Percentiles rank a stretch among this genome's conserved stretches.
phyloP scores from a whole-genome alignment of 1,284 basidiomycete genomes.

The Omphalotus olearius region DNA sequence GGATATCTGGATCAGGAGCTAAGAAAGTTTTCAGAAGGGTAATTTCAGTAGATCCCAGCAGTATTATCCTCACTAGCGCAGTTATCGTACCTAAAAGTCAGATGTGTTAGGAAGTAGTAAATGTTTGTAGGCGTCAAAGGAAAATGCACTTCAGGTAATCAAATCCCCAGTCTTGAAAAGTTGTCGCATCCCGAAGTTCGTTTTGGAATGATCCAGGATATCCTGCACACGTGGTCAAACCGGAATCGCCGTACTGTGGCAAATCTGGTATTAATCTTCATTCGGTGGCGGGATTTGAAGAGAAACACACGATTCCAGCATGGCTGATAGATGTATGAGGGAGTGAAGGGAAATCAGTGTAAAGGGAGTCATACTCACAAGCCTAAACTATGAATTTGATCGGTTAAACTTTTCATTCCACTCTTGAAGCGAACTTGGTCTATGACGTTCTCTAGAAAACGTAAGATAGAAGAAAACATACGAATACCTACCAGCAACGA shows the following conservation, averaged over 20 bases:
- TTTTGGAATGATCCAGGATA: conserved; percentile 51
- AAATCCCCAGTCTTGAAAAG: conserved; percentile 50
- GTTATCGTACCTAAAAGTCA: conserved; percentile 39
- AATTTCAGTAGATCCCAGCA: conserved; percentile 9
- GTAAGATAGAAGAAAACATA: background rate
- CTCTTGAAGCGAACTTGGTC: conserved; percentile 33
- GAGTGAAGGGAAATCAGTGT: background rate
- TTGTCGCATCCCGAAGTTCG: conserved; percentile 38
- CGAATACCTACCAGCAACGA: conserved; percentile 31
- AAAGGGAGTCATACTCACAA: conserved; percentile 32
- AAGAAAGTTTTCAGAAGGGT: background rate
- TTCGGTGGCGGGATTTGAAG: background rate
- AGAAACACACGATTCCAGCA: conserved; percentile 27
- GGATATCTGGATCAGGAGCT: conserved; percentile 47
- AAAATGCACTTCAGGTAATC: conserved; percentile 43
- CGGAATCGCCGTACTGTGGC: conserved; percentile 44
- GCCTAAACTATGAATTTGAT: conserved; percentile 40
- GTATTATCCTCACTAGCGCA: conserved; percentile 34
- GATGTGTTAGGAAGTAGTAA: background rate
- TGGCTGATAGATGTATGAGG: conserved; percentile 17
- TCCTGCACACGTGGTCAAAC: conserved; percentile 48
- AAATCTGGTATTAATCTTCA: background rate
- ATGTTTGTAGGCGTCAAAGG: background rate
- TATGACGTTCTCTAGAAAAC: conserved; percentile 10
- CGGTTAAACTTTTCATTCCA: conserved; percentile 43